Evolutionary conservation across 2,329 filamentous ascomycete genomes (phyloP), one percentile per base, ranked within the genome.

Genomic region (Byssothecium circinans): DNA sequence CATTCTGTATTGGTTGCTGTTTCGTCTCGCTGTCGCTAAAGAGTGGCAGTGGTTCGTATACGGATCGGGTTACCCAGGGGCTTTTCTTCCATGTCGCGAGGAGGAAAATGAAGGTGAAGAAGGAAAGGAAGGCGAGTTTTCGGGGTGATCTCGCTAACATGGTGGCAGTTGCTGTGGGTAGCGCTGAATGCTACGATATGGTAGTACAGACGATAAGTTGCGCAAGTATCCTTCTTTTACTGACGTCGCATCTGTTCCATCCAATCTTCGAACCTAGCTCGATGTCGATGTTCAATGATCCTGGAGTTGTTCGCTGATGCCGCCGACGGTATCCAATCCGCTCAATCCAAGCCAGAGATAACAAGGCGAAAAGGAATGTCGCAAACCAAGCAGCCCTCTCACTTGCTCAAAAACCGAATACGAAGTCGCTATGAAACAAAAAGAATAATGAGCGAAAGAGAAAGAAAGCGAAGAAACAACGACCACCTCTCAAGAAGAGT

Each of bases 101-200:
- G 33, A 67, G 52, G 43, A 66, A 62, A 46, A 62, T 34, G 47
- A 74, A 68, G 17, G 65, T 56, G 40, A 72, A 43, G 29, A 70
- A 59, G 19, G 62, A 64, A 45, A 74, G 52, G 44, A 74, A 53
- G 6, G 12, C 29, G 29, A 32, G 29, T 32, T 14, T 32, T 14
- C 29, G 6, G 29, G 29, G 29, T 5, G 29, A 32, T 32, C 29
- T 32, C 29, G 29, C 29, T 12, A 32, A 32, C 29, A 32, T 32
- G 29, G 29, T 32, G 29, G 29, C n/a, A n/a, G 12, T 12, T 14
- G 29, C 6, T 32, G 29, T 32, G 29, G 5, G 23, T 10, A 25
- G 23, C 6, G 6, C 23, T 25, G 6, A 10, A 5, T 25, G 23
- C 23, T 25, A 10, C 6, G 10, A 25, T 25, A 25, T 25, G 10